Evolutionary conservation across 1,284 basidiomycete genomes (phyloP), one percentile per base, ranked within the genome.

Genomic region (Xanthoconium separans): DNA sequence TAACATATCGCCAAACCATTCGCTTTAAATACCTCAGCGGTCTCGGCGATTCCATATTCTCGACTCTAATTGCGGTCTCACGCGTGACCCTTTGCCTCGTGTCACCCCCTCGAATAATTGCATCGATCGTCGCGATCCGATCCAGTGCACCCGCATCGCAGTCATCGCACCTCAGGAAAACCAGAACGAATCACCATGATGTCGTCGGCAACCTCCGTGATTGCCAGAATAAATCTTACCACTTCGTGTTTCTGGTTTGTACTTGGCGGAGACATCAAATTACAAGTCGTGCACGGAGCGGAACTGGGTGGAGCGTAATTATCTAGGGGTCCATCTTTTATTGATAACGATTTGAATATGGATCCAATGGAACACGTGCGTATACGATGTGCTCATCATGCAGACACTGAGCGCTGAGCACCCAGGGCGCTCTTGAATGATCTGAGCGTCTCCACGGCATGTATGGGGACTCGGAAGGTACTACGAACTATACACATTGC

Each of bases 1-100:
- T 83, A 60, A 57, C 27, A 27, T 27, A 7, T 27, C 27, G 27
- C 27, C 27, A 20, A 24, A 6, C 42, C 6, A 18, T 10, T 34
- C 56, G 30, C 20, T 12, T 20, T 27, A 27, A 27, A 27, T 27
- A 27, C 27, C 27, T 7, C 27, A 27, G 27, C 7, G 16, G 31
- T 29, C 33, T 37, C 20, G n/a, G 10, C 22, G 34, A 55, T 27
- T n/a, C 36, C 15, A 16, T 44, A 37, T 20, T 39, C 29, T 36
- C 15, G 2, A 43, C 39, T 24, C 34, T 16, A n/a, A 6, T 55
- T 18, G 44, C 33, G 27, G 18, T 31, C 41, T 29, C 49, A 36
- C 33, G n/a, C 40, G 22, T 22, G 24, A 29, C 8, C 15, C 37
- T 8, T 24, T 18, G 15, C 12, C 31, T 27, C n/a, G 33, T 20